Evolutionary conservation across 176 grass and related monocot genomes (phyloP).

Genomic region (Eragrostis nindensis): DNA sequence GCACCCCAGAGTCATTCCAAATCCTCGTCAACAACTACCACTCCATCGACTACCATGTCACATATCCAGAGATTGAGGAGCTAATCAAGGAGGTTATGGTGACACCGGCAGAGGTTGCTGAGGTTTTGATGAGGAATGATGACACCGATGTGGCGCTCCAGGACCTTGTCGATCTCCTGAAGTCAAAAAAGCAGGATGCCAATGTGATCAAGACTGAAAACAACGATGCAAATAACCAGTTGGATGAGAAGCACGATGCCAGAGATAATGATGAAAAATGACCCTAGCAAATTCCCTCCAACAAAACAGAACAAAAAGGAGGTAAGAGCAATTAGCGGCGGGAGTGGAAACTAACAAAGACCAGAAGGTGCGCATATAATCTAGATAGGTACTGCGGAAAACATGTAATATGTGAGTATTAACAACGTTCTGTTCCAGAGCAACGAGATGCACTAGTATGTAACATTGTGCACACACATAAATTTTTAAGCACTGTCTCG

Average conservation of each 20-base stretch:
- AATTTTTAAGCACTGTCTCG: too few species aligned
- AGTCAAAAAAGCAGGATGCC: conserved; percentile 48
- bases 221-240: conserved; percentile 9
- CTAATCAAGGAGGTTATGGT: conserved; percentile 52
- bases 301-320: background rate
- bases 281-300: background rate
- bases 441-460: background rate
- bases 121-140: conserved; percentile 75
- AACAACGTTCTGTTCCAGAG: background rate
- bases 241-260: conserved; percentile 49
- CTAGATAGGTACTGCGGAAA: background rate
- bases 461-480: too few species aligned
- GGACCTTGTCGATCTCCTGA: conserved; percentile 53
- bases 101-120: conserved; percentile 75
- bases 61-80: conserved; percentile 54
- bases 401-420: background rate
- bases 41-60: conserved; percentile 48
- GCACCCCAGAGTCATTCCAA: conserved; percentile 60
- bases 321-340: background rate
- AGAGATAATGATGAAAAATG: background rate
- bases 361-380: background rate
- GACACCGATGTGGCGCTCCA: conserved; percentile 39
- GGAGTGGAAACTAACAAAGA: background rate
- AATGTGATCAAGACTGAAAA: conserved; percentile 31
- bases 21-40: conserved; percentile 82